Evolutionary conservation across 208 protist species (phyloP), one percentile per base, ranked within the genome.

Genomic region (Leishmania tarentolae): DNA sequence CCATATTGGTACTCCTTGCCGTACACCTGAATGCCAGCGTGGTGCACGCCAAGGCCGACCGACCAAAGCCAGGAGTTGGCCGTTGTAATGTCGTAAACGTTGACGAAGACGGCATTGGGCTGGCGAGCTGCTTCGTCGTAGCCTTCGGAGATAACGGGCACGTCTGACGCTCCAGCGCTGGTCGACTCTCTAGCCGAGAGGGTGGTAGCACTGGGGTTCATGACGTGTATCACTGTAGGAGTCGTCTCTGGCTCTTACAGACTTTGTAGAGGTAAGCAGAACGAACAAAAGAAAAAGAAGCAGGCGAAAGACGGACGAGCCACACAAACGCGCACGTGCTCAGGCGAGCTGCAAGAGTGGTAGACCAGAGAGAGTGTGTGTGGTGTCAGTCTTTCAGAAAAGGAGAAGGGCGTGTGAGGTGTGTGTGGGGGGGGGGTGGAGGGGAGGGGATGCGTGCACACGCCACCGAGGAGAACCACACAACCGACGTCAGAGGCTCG

Each of bases 1-100:
- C 92, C 92, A 78, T 91, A 97, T 50, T 84, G 81, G 70, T 90
- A 90, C 78, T 96, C 93, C 59, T 74, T 78, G 40, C 85, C 92
- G 84, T 95, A 93, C 56, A 97, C 91, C 66, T 95, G 86, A 7
- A 97, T 86, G 40, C 89, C 93, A 17, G 80, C 86, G 85, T 96
- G 93, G 81, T 95, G 88, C 50, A 91, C 76, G 13, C 93, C 93
- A 46, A 92, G 57, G 65, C 93, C 93, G 3, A 92, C 47, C n/a
- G 84, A 74, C 76, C 83, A 87, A 19, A 96, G 75, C 44, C 92
- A 75, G 42, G 81, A 42, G 80, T 94, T 96, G 65, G 35, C 31
- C 47, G 76, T 76, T 0, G 77, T 79, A 37, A 95, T 84, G 76
- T 96, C 93, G 80, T 96, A 96, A 40, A 96, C 87, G 73, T 94